Base-by-base conservation (phyloP, 2,329 filamentous ascomycete species). In the Tolypocladium ophioglossoides region DNA sequence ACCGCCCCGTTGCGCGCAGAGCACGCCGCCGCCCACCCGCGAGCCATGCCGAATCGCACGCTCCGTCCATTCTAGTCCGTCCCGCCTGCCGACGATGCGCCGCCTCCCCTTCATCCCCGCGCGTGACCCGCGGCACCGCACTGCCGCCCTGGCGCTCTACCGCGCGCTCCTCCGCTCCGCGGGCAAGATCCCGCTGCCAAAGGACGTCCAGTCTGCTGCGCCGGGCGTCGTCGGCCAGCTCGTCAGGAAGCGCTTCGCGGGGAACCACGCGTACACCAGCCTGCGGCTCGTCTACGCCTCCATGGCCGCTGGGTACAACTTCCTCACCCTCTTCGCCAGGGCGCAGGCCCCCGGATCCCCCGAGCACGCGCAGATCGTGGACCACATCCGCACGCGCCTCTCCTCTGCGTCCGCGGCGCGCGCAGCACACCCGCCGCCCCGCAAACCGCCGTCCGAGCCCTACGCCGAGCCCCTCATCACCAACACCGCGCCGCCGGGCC, bases 241-340 rank as follows among this genome's bases (percentile, higher is more conserved):
- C 5, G 72, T 90, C 48, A 78, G 77, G 54, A 80, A 78, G 58
- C 75, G 78, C 54, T 91, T 91, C 66, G 73, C 70, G 51, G 76
- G 78, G 54, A 85, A 89, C 65, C 72, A 71, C 47, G 66, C 74
- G 49, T 75, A 85, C 54, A 78, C 74, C 14, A 86, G 83, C 59
- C 71, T 76, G 1, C 77, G 82, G 20, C 74, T 87, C 39, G 72
- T 89, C 27, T 77, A 78, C 51, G 73, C 80, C 2, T 79, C 82
- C 9, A 80, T 92, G 61, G 71, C 78, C 37, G 79, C 80, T 30
- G 89, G 87, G 27, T 91, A 91, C 71, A 79, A 82, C 70, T 76
- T 72, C 57, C 69, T 79, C 14, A 62, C 68, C 59, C 58, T 77
- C 56, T 61, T 78, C 50, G 57, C 63, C 56, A 65, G 70, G 62